These are phyloP conservation scores for Polyplosphaeria fusca DNA, from an alignment of 495 filamentous ascomycete species.

Conservation along the genomic window DNA sequence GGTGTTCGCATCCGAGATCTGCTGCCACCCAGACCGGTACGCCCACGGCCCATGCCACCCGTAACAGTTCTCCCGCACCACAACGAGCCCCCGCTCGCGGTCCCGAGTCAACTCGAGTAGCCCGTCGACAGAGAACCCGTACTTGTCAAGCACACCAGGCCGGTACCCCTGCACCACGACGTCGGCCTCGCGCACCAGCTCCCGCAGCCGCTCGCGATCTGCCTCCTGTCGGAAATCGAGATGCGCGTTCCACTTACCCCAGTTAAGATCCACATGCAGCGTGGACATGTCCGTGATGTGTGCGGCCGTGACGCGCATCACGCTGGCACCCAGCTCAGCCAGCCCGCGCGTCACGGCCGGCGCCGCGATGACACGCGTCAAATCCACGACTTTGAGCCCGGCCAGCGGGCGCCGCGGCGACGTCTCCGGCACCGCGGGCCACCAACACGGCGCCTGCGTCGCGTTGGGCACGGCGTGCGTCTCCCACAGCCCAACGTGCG, in stretches of 20 bases:
- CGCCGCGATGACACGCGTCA: conserved; percentile 60
- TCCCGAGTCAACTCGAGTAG: conserved; percentile 50
- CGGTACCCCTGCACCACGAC: conserved; percentile 60
- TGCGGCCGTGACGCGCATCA: conserved; percentile 58
- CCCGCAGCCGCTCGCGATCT: conserved; percentile 44
- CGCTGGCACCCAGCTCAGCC: conserved; percentile 59
- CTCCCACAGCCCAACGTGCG: conserved; percentile 50
- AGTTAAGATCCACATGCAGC: conserved; percentile 53
- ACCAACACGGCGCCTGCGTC: conserved; percentile 45
- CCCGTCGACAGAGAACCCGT: conserved; percentile 50
- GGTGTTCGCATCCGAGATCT: conserved; percentile 50
- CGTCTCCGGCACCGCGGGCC: conserved; percentile 41
- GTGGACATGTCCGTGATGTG: conserved; percentile 49
- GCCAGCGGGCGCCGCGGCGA: conserved; percentile 49
- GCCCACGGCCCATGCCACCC: conserved; percentile 55
- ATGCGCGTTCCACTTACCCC: conserved; percentile 55
- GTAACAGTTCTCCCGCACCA: conserved; percentile 57
- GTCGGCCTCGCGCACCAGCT: conserved; percentile 54
- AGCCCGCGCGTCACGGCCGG: conserved; percentile 53
- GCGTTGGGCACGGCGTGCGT: conserved; percentile 38
- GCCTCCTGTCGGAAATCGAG: conserved; percentile 49
- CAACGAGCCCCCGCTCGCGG: conserved; percentile 48
- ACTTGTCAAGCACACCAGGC: conserved; percentile 49
- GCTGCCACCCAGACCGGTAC: conserved; percentile 54
- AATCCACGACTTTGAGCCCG: conserved; percentile 60